Evolutionary conservation across 345 rosid species (phyloP).

Genomic region (Linum trigynum): DNA sequence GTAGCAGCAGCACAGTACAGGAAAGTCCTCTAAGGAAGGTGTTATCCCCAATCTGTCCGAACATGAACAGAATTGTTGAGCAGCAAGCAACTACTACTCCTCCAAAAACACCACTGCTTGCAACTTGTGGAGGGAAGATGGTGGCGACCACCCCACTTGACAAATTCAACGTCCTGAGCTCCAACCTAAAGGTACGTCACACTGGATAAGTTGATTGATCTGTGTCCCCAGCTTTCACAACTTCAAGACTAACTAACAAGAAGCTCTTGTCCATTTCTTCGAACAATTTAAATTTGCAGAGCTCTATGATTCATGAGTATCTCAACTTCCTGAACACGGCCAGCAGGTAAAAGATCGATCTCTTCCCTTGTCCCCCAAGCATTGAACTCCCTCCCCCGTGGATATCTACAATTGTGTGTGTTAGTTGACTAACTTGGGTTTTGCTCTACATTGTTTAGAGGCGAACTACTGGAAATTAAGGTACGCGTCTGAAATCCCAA

Average conservation of each 20-base stretch:
- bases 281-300: constrained; percentile 31
- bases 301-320: constrained; percentile 49
- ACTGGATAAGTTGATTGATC: not conserved
- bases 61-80: constrained; percentile 18
- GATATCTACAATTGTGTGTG: constrained; percentile 13
- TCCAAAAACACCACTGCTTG: constrained; percentile 35
- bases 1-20: not conserved
- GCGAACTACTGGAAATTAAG: constrained; percentile 68
- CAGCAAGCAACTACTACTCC: constrained; percentile 20
- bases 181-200: constrained; percentile 45
- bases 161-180: constrained; percentile 45
- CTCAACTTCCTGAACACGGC: constrained; percentile 62
- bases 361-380: not conserved
- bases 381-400: not conserved
- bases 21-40: constrained; percentile 48
- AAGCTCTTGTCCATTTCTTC: constrained; percentile 1
- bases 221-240: not conserved
- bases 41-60: constrained; percentile 48
- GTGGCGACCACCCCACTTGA: constrained; percentile 37
- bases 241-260: not conserved
- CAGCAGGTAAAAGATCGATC: constrained; percentile 39
- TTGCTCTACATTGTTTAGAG: constrained; percentile 35
- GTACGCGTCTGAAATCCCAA: constrained; percentile 17
- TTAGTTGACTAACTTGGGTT: not conserved
- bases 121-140: constrained; percentile 14